phyloP scores from a whole-genome alignment of 441 rosid species.

The Aquilaria agallochum region DNA sequence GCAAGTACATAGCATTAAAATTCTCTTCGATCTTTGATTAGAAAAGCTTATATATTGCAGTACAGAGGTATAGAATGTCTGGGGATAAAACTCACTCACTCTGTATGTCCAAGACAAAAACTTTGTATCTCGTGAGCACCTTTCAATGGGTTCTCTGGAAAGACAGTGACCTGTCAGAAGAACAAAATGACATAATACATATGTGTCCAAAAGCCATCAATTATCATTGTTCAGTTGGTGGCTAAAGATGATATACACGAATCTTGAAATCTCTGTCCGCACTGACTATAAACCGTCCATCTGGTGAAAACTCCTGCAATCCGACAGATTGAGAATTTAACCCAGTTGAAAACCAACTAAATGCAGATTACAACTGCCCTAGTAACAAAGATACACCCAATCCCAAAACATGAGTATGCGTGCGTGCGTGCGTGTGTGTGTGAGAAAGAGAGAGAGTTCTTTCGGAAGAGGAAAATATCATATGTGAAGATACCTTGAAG shows the following conservation, averaged over 20 bases:
- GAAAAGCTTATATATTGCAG: not conserved
- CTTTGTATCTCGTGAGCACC: slow-evolving; percentile 96
- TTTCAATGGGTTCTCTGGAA: slow-evolving; percentile 73
- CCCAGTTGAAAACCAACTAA: not conserved
- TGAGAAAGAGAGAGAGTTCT: too few relatives aligned
- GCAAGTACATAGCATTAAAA: slow-evolving; percentile 11
- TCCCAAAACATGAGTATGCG: too few relatives aligned
- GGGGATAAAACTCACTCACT: slow-evolving; percentile 56
- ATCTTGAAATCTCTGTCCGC: slow-evolving; percentile 92
- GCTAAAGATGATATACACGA: slow-evolving; percentile 50
- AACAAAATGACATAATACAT: slow-evolving; percentile 12
- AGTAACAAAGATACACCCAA: not conserved
- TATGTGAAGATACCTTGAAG: too few relatives aligned
- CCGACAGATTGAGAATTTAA: slow-evolving; percentile 1
- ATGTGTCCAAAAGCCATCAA: slow-evolving; percentile 12
- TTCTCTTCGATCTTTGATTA: not conserved
- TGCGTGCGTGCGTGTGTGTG: too few relatives aligned
- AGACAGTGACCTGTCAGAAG: slow-evolving; percentile 58
- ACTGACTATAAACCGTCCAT: slow-evolving; percentile 69
- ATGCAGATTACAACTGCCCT: not conserved
- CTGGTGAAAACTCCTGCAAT: slow-evolving; percentile 82
- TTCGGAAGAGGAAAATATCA: too few relatives aligned
- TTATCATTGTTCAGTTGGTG: slow-evolving; percentile 12
- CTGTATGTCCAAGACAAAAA: slow-evolving; percentile 92
- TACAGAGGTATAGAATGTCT: slow-evolving; percentile 1